Conservation (phyloP, 2,329 filamentous ascomycete genomes). For the Colletotrichum gloeosporioides region DNA sequence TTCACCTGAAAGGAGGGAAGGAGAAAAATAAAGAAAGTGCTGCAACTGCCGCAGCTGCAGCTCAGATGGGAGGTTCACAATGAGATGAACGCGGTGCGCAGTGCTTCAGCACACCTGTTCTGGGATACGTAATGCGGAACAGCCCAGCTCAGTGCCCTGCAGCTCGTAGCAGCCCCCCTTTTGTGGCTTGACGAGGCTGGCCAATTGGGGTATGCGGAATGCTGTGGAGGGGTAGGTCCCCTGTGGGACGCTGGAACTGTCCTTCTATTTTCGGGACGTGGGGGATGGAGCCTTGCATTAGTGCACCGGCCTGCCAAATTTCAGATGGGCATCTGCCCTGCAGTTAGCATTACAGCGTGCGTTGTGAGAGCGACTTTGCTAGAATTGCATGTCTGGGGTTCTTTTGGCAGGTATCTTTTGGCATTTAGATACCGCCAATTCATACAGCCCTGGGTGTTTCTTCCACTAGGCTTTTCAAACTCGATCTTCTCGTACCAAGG, state of each 20-base stretch:
- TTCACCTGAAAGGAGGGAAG: background rate
- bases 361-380: background rate
- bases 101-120: background rate
- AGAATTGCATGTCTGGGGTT: background rate
- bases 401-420: background rate
- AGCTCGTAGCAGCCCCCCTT: background rate
- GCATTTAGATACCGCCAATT: background rate
- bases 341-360: background rate
- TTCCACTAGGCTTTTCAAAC: too few species aligned
- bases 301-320: background rate
- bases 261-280: slow-evolving; percentile 11
- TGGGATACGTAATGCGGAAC: slow-evolving; percentile 21
- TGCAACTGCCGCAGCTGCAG: slow-evolving; percentile 14
- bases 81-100: background rate
- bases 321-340: background rate
- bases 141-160: background rate
- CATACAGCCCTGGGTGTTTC: background rate
- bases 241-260: background rate
- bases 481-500: too few species aligned
- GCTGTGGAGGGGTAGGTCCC: background rate
- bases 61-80: background rate
- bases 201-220: background rate
- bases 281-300: slow-evolving; percentile 20
- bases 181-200: slow-evolving; percentile 19
- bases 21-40: background rate